phyloP scores from a whole-genome alignment of 306 rosid genomes.

The Prunus mume region DNA sequence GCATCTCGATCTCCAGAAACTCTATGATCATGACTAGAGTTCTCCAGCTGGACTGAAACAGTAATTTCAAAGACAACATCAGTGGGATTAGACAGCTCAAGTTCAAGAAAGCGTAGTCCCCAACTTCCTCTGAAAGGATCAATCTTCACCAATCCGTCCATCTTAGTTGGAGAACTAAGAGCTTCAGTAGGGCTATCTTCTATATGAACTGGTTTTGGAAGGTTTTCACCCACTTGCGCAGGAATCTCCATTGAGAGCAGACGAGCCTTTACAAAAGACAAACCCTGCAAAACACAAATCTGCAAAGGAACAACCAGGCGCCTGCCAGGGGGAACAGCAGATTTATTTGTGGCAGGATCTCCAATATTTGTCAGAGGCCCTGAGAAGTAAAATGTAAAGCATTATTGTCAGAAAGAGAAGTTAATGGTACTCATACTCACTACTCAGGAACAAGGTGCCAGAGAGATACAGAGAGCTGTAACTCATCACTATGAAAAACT shows the following conservation, averaged over 20 bases:
- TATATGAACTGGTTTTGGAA: conserved; percentile 48
- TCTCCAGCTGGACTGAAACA: conserved; percentile 81
- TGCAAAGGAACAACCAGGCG: conserved; percentile 87
- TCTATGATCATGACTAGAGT: conserved; percentile 43
- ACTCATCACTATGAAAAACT: neutral
- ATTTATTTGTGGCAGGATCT: conserved; percentile 46
- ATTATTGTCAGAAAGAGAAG: conserved; percentile 14
- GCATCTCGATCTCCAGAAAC: conserved; percentile 46
- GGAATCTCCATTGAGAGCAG: conserved; percentile 99
- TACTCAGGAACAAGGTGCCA: conserved; percentile 8
- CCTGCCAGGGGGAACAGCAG: conserved; percentile 78
- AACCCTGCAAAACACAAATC: conserved; percentile 87
- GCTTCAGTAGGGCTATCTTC: conserved; percentile 41
- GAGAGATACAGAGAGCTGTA: neutral
- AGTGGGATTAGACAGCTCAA: conserved; percentile 89
- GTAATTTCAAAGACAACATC: conserved; percentile 80
- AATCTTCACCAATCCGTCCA: conserved; percentile 81
- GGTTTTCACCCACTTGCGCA: conserved; percentile 78
- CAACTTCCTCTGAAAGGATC: conserved; percentile 95
- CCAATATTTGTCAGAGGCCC: conserved; percentile 57
- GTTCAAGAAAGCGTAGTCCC: conserved; percentile 90
- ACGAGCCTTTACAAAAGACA: conserved; percentile 89
- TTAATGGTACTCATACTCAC: neutral
- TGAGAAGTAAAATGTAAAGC: conserved; percentile 32
- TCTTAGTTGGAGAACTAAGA: conserved; percentile 42